Evolutionary conservation across 306 rosid genomes (phyloP), one percentile per base, ranked within the genome.

Genomic region (Fragaria iinumae): DNA sequence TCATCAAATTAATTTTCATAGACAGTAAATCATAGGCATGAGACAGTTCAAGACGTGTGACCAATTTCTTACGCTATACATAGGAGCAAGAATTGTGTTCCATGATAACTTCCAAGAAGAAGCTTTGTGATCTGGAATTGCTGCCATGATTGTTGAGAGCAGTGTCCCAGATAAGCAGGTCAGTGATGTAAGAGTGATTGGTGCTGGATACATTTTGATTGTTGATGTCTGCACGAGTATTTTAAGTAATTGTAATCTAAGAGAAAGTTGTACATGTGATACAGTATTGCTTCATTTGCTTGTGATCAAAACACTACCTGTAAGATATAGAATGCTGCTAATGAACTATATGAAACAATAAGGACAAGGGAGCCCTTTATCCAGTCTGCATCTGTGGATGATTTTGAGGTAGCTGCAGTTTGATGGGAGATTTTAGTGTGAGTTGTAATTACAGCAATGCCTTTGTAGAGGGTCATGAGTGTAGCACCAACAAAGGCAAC

Each of bases 401-500:
- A 25, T 43, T 29, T 52, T 6, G 79, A 59, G 38, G 70, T 18
- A 50, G 59, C n/a, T n/a, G 12, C 41, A 13, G 18, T n/a, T 66
- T 62, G 71, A 64, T 65, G 39, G 8, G 62, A 47, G 72, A 16
- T 18, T 47, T 13, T 32, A 32, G 23, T 18, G 25, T 48, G 52
- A 8, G 52, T 55, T 62, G 74, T 55, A 21, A 74, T 50, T 2
- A 75, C 27, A n/a, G 43, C 5, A 6, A 68, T 45, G 9, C 83
- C 80, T 74, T 79, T 79, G 74, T 79, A 75, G 18, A 83, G 70
- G 52, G 77, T 74, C 80, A 83, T 43, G 45, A 83, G 48, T 11
- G 50, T 49, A 18, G 83, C 77, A 12, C 80, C 77, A 13, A 45
- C 23, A 25, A 81, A 81, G 27, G 80, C 53, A 11, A 65, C 38